phyloP scores from a whole-genome alignment of 192 early-diverging fungal genomes.

The Paraglomus brasilianum region DNA sequence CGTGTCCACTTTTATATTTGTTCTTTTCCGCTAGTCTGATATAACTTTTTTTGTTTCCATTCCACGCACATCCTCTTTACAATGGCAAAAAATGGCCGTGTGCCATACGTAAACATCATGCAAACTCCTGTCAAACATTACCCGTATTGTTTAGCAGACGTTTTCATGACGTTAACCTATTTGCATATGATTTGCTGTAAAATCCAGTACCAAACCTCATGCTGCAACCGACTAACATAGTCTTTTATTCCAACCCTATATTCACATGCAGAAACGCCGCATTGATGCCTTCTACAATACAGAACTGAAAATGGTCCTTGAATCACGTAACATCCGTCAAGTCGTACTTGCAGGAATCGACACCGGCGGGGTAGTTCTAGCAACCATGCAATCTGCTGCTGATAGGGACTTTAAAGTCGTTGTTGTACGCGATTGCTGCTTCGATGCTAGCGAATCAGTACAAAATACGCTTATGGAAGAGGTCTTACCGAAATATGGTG shows the following conservation, averaged over 20 bases:
- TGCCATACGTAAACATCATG: too few relatives aligned
- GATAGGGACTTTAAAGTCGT: constrained; percentile 15
- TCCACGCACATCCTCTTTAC: too few relatives aligned
- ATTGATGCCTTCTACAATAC: constrained; percentile 29
- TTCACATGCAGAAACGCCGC: constrained; percentile 24
- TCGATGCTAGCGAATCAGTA: constrained; percentile 18
- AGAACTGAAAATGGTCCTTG: constrained; percentile 29
- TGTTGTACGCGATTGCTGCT: constrained; percentile 29
- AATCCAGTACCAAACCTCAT: too few relatives aligned
- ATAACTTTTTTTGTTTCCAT: too few relatives aligned
- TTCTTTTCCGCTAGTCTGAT: too few relatives aligned
- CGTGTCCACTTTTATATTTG: too few relatives aligned
- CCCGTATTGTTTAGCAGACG: too few relatives aligned
- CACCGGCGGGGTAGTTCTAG: constrained; percentile 20
- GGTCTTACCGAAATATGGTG: constrained; percentile 21
- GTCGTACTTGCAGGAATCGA: constrained; percentile 18
- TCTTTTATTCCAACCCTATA: background rate
- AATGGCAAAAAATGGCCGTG: too few relatives aligned
- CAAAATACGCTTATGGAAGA: constrained; percentile 30
- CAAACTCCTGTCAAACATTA: too few relatives aligned
- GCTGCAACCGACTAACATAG: too few relatives aligned
- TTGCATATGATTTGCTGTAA: too few relatives aligned
- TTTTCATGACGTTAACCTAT: too few relatives aligned
- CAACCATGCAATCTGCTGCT: constrained; percentile 10
- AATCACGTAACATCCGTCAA: constrained; percentile 23